Evolutionary conservation across 768 basidiomycete genomes (phyloP).

Genomic region (Suillus tomentosus): DNA sequence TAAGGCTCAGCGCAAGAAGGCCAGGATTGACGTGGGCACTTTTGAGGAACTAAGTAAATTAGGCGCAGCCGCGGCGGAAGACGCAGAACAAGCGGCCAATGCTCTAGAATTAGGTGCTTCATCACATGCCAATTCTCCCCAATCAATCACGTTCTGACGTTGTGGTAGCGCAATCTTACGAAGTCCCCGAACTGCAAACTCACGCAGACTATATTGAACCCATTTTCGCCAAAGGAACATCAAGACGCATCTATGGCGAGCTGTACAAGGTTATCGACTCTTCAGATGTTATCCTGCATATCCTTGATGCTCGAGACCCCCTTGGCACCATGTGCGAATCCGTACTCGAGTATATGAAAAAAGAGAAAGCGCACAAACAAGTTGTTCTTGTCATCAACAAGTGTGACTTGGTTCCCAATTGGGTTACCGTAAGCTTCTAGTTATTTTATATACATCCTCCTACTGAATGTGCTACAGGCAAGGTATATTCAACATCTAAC

Average conservation of each 20-base stretch:
- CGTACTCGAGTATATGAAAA: conserved; percentile 88
- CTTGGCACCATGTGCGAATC: conserved; percentile 94
- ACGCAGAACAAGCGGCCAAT: conserved; percentile 48
- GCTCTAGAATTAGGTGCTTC: conserved; percentile 43
- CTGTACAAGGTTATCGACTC: conserved; percentile 99
- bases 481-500: conserved; percentile 96
- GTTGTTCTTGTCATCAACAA: conserved; percentile 97
- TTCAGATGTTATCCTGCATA: conserved; percentile 93
- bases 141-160: neutral
- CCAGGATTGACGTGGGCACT: conserved; percentile 83
- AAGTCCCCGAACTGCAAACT: conserved; percentile 38
- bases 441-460: neutral
- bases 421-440: conserved; percentile 83
- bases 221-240: conserved; percentile 94
- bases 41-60: conserved; percentile 87
- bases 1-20: conserved; percentile 91
- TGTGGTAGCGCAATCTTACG: conserved; percentile 1
- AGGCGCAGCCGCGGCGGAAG: conserved; percentile 55
- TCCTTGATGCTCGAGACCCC: conserved; percentile 95
- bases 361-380: conserved; percentile 98
- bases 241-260: conserved; percentile 94
- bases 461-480: conserved; percentile 51
- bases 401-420: conserved; percentile 97
- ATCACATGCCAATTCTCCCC: conserved; percentile 6
- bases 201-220: conserved; percentile 86